Evolutionary conservation across 1,284 basidiomycete species (phyloP), one percentile per base, ranked within the genome.

Genomic region (Taiwanofungus camphoratus): DNA sequence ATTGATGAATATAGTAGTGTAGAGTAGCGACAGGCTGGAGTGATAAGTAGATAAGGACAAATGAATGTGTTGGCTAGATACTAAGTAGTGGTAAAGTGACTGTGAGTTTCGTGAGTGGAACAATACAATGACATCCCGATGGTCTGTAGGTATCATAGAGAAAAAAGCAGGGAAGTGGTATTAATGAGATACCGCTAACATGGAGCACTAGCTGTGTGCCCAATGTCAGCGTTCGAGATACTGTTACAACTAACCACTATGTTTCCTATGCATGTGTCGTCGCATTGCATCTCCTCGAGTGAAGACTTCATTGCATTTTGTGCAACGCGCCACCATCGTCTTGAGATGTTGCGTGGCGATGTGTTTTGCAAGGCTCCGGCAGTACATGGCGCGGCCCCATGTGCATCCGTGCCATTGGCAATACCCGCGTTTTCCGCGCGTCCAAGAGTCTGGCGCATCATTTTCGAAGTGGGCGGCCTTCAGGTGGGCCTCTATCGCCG

Each of bases 151-250:
- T n/a, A 9, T 29, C 26, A 29, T 29, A 9, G 26, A 9, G 26
- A 29, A 29, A 29, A 29, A 29, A 1, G 8, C 26, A 29, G 26
- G 1, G 9, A n/a, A 29, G 26, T 9, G 8, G 1, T 29, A 29
- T 29, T n/a, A 29, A n/a, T n/a, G 26, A 29, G n/a, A 29, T 1
- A 29, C 26, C 26, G n/a, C 26, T n/a, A 29, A 29, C 26, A 29
- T 9, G 8, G 26, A 8, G 26, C 26, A 29, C 26, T 29, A n/a
- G 26, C 26, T n/a, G 1, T 29, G 8, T 29, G 8, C n/a, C 9
- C 34, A 38, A 37, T 27, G 38, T 41, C 38, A 30, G 35, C 24
- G 20, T 41, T 41, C 36, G 15, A n/a, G n/a, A n/a, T n/a, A n/a
- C n/a, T n/a, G n/a, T n/a, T n/a, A n/a, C n/a, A n/a, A n/a, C n/a